phyloP scores from a whole-genome alignment of 345 rosid genomes.

The Geranium brycei region DNA sequence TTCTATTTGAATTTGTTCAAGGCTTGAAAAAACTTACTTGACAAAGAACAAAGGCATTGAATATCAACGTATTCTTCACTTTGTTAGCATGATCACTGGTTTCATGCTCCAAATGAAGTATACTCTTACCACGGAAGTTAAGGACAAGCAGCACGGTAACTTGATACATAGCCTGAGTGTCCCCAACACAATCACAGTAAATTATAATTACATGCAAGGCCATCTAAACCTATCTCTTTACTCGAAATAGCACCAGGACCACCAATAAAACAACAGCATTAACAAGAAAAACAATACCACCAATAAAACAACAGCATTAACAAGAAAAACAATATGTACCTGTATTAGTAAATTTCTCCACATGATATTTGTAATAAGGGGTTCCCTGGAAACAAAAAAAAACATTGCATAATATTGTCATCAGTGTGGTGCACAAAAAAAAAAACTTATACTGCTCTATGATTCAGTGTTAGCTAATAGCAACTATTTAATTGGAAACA shows the following conservation, averaged over 20 bases:
- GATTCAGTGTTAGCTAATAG: no score
- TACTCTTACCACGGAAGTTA: slow-evolving; percentile 49
- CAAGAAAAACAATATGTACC: slow-evolving; percentile 22
- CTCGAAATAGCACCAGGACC: background rate
- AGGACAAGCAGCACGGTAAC: slow-evolving; percentile 61
- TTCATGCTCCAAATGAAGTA: slow-evolving; percentile 34
- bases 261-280: background rate
- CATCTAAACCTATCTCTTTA: background rate
- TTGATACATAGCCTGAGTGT: slow-evolving; percentile 70
- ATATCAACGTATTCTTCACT: slow-evolving; percentile 77
- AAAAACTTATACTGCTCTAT: no score
- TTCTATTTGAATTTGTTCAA: no score
- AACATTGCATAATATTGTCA: background rate
- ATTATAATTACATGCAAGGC: background rate
- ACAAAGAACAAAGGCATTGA: slow-evolving; percentile 82
- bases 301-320: background rate
- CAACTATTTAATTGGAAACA: no score
- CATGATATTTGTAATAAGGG: slow-evolving; percentile 93
- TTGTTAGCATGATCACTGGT: slow-evolving; percentile 24
- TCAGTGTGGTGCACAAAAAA: background rate
- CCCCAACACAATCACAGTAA: background rate
- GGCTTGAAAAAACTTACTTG: slow-evolving; percentile 36
- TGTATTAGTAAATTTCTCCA: slow-evolving; percentile 94
- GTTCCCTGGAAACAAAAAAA: slow-evolving; percentile 51
- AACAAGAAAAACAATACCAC: background rate